Conservation (phyloP, 2,329 filamentous ascomycete genomes). For the Scorias spongiosa region DNA sequence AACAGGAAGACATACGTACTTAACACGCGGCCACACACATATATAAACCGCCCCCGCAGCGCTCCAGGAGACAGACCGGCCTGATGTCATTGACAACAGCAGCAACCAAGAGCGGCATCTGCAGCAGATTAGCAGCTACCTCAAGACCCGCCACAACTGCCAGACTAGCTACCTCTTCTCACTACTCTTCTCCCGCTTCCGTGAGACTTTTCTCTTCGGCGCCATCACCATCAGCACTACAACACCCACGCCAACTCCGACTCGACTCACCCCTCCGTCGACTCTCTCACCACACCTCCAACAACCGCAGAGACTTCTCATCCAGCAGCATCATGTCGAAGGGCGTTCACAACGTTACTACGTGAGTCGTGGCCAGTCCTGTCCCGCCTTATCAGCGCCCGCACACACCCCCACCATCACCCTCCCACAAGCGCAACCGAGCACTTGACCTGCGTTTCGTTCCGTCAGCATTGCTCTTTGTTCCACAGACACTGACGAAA, state of each 20-base stretch:
- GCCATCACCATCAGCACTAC: constrained; percentile 9
- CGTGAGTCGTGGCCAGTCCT: constrained; percentile 20
- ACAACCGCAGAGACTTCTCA: constrained; percentile 20
- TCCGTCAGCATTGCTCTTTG: neutral
- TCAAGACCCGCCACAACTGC: constrained; percentile 5
- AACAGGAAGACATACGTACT: no score
- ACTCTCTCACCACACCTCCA: constrained; percentile 10
- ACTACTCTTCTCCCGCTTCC: constrained; percentile 1
- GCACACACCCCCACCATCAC: neutral
- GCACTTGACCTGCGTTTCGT: neutral
- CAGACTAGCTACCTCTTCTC: neutral
- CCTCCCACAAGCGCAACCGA: no score
- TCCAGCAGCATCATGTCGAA: constrained; percentile 29
- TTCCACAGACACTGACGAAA: constrained; percentile 1
- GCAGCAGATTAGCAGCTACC: neutral
- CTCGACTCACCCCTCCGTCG: constrained; percentile 11
- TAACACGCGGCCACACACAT: no score
- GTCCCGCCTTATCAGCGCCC: neutral
- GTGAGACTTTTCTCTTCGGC: constrained; percentile 3
- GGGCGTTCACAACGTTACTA: constrained; percentile 35
- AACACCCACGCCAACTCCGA: constrained; percentile 10
- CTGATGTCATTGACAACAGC: neutral
- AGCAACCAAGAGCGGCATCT: neutral
- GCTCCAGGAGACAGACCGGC: neutral
- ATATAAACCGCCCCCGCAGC: no score